phyloP scores from a whole-genome alignment of 2,329 filamentous ascomycete genomes.

The Botrytis fabae region DNA sequence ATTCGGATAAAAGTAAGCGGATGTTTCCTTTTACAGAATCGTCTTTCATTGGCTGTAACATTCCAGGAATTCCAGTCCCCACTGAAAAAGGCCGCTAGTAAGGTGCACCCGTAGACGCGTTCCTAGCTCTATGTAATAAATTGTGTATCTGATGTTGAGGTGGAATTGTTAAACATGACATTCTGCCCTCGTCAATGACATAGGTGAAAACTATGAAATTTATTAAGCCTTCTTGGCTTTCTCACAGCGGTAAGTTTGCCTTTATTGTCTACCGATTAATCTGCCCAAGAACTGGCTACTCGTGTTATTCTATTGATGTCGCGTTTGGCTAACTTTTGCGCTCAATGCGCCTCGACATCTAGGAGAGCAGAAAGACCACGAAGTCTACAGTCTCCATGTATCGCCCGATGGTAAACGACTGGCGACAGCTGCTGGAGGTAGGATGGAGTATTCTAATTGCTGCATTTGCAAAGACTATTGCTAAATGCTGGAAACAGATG shows the following conservation, averaged over 20 bases:
- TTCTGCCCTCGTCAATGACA: constrained; percentile 26
- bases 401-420: constrained; percentile 91
- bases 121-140: constrained; percentile 22
- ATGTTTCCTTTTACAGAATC: neutral
- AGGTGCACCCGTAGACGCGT: constrained; percentile 20
- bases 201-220: constrained; percentile 64
- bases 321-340: constrained; percentile 34
- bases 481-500: constrained; percentile 58
- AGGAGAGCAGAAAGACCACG: constrained; percentile 97
- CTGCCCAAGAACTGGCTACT: neutral
- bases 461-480: constrained; percentile 19
- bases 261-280: neutral
- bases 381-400: constrained; percentile 97
- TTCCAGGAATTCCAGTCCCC: neutral
- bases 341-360: constrained; percentile 35
- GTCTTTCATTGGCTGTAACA: neutral
- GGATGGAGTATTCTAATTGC: constrained; percentile 37
- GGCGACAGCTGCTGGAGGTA: constrained; percentile 90
- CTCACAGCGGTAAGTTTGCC: constrained; percentile 74
- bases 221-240: constrained; percentile 94
- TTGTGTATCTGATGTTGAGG: constrained; percentile 21
- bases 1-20: constrained; percentile 4
- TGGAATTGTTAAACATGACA: constrained; percentile 35
- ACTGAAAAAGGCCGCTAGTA: constrained; percentile 2
- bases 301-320: constrained; percentile 5